phyloP scores from a whole-genome alignment of 805 yeast genomes.

The Lachancea kluyveri region DNA sequence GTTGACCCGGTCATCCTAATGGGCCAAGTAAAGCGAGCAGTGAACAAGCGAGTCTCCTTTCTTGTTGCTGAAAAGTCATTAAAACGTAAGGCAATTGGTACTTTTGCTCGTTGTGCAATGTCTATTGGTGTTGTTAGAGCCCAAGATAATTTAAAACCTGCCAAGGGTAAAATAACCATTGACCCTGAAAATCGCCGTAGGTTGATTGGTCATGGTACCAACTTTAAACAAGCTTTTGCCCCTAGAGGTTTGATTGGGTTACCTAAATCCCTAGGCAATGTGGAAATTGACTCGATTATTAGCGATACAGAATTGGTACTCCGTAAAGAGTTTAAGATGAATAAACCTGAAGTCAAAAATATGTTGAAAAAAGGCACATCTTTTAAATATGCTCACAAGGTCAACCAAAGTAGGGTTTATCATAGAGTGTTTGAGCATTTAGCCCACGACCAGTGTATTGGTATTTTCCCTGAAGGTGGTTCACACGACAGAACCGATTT shows the following conservation, averaged over 20 bases:
- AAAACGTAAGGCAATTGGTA: slow-evolving; percentile 60
- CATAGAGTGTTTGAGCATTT: slow-evolving; percentile 79
- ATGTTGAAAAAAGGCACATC: slow-evolving; percentile 45
- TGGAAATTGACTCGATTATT: slow-evolving; percentile 58
- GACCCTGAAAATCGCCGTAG: slow-evolving; percentile 49
- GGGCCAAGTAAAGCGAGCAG: slow-evolving; percentile 67
- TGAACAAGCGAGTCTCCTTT: slow-evolving; percentile 68
- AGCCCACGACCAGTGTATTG: slow-evolving; percentile 73
- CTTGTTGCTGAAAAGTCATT: slow-evolving; percentile 81
- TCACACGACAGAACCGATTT: slow-evolving; percentile 92
- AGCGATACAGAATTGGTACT: slow-evolving; percentile 67
- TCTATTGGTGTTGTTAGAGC: slow-evolving; percentile 91
- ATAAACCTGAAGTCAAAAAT: slow-evolving; percentile 34
- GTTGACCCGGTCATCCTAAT: slow-evolving; percentile 75
- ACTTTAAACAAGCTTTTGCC: slow-evolving; percentile 55
- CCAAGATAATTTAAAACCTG: slow-evolving; percentile 71
- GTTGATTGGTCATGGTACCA: slow-evolving; percentile 61
- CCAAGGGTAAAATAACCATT: slow-evolving; percentile 58
- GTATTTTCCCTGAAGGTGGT: slow-evolving; percentile 98
- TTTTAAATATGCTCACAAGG: slow-evolving; percentile 71
- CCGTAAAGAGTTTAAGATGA: slow-evolving; percentile 62
- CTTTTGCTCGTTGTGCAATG: slow-evolving; percentile 65
- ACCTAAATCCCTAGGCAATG: slow-evolving; percentile 72
- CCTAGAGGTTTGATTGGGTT: slow-evolving; percentile 66
- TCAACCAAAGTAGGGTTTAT: slow-evolving; percentile 82